Evolutionary conservation across 2,329 filamentous ascomycete genomes (phyloP), one percentile per base, ranked within the genome.

Genomic region (Zymoseptoria crescenta): DNA sequence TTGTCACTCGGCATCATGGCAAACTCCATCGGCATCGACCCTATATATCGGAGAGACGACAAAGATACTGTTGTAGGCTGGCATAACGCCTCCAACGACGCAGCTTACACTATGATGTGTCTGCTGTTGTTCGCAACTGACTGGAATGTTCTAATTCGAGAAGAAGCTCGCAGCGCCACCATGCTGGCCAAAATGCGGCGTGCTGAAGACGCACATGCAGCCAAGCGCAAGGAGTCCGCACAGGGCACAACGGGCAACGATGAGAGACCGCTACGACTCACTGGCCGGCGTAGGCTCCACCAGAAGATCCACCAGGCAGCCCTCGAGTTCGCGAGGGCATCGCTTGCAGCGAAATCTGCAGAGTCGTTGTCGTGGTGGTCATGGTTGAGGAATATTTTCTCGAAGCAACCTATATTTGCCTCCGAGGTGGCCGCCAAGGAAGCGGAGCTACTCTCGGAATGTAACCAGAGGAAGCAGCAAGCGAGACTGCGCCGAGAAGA

Each of bases 11-110:
- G 49, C 6, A 51, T 9, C n/a, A 51, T 51, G 49, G 74, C 76
- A 30, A 80, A 95, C 68, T 87, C 87, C 73, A 83, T 85, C 59
- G 82, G 83, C 16, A 79, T 86, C 9, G 68, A 79, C 77, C 45
- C 77, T 78, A 10, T 77, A 80, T 49, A 64, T 67, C 41, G 50
- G 21, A 29, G 55, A 13, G 21, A 52, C 2, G 55, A 52, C 3
- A 24, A 24, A 24, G 24, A 4, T 24, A 16, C 20, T 7, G 16
- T 62, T 3, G 30, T 91, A 4, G 81, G 95, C 20, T 59, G 61
- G 27, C 70, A 72, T 48, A 70, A 70, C 54, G 70, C 69, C 13
- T 64, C 64, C 21, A 72, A 72, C 41, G 70, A 72, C 55, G 69
- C 70, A 4, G 68, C 69, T 1, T 72, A 70, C 54, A 66, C 68